Evolutionary conservation across 805 yeast species (phyloP).

Genomic region (Tetrapisispora arboricola): DNA sequence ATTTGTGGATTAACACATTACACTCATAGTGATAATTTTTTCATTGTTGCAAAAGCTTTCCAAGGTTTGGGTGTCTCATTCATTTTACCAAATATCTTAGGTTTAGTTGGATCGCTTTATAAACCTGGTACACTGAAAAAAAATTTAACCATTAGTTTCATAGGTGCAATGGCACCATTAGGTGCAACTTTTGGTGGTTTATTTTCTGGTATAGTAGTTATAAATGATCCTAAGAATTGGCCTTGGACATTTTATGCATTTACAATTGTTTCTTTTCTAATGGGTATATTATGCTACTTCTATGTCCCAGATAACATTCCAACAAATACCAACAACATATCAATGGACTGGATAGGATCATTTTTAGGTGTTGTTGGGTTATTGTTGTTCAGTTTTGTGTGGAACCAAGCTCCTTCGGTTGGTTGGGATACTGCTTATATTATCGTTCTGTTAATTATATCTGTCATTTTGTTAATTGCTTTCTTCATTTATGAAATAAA

Average conservation of each 20-base stretch:
- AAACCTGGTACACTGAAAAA: slow-evolving; percentile 36
- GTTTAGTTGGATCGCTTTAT: slow-evolving; percentile 40
- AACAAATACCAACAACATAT: slow-evolving; percentile 15
- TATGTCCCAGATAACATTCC: slow-evolving; percentile 25
- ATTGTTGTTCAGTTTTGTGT: slow-evolving; percentile 52
- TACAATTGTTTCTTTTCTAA: slow-evolving; percentile 14
- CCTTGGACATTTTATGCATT: slow-evolving; percentile 26
- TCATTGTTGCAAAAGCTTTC: slow-evolving; percentile 43
- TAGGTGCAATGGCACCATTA: slow-evolving; percentile 52
- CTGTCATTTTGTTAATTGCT: slow-evolving; percentile 33
- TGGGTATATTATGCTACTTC: slow-evolving; percentile 12
- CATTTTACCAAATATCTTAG: slow-evolving; percentile 49
- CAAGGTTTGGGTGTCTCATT: slow-evolving; percentile 57
- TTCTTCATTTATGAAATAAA: slow-evolving; percentile 44
- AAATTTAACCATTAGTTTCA: slow-evolving; percentile 41
- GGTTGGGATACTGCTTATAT: slow-evolving; percentile 59
- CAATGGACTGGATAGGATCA: slow-evolving; percentile 47
- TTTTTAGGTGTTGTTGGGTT: slow-evolving; percentile 48
- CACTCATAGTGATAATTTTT: slow-evolving; percentile 39
- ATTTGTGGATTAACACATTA: slow-evolving; percentile 50
- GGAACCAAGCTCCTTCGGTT: slow-evolving; percentile 67
- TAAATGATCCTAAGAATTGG: slow-evolving; percentile 13
- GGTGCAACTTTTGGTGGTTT: slow-evolving; percentile 48
- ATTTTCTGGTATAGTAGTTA: slow-evolving; percentile 38
- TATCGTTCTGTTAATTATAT: slow-evolving; percentile 44